Base-by-base conservation (phyloP, 805 yeast genomes). In the Huiozyma sinensis region DNA sequence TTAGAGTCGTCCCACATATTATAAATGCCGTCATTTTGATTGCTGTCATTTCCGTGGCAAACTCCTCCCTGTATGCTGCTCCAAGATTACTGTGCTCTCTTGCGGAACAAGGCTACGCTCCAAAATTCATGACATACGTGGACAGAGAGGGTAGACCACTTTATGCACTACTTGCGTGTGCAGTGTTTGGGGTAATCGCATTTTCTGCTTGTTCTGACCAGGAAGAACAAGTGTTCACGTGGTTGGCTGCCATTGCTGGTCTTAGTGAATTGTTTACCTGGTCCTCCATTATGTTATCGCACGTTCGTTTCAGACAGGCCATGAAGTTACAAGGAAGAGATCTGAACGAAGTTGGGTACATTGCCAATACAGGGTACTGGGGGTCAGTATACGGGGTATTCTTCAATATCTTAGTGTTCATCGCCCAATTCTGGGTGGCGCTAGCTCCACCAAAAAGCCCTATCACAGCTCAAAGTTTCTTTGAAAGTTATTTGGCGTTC, bases 31-130 rank as follows among this genome's bases (percentile, higher is more conserved):
- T 82, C 37, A 81, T 83, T 51, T 67, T 83, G 65, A 62, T 82
- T 46, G 79, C 89, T 4, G 86, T 83, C 28, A 63, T 81, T 44
- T 81, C 88, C 6, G 89, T 82, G 43, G 88, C 87, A 52, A 83
- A 82, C 67, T 77, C 87, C 27, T 76, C 88, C 1, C 76, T 81
- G 36, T 83, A 72, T 58, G 84, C 81, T n/a, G 74, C 80, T 48
- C 80, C 88, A 41, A 74, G 90, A 70, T 71, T 86, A 7, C 57
- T 83, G 43, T 78, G 77, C 43, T 74, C 85, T 24, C 65, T 83
- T 54, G 81, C 87, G 12, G 79, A 77, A 46, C 84, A 80, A 62
- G 84, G 85, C 7, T 73, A 76, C 54, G 83, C 79, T 40, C 89
- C 89, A 53, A 61, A 63, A 47, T 57, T 47, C 54, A 55, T 73